Evolutionary conservation across 768 basidiomycete genomes (phyloP).

Genomic region (Serendipita indica): DNA sequence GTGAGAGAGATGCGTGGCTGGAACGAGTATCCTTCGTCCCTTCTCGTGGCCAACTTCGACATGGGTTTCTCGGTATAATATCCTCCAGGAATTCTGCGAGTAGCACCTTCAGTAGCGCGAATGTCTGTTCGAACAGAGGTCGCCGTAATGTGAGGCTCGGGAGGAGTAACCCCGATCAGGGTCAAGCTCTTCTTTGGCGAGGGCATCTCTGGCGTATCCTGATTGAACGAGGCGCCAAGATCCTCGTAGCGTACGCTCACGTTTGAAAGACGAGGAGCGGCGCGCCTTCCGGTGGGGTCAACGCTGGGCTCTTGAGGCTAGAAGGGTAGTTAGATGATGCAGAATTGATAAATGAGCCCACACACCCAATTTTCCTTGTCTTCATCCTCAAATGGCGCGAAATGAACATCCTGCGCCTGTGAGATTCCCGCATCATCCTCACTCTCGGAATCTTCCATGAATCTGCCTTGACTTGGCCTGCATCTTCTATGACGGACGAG

Average conservation of each 20-base stretch:
- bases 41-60: neutral
- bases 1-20: neutral
- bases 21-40: no score
- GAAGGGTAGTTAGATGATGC: neutral
- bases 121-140: neutral
- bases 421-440: neutral
- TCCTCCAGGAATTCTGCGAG: neutral
- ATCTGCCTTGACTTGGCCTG: neutral
- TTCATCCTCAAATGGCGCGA: neutral
- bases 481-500: neutral
- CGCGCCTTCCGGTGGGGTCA: no score
- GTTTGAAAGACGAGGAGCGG: no score
- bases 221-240: no score
- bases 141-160: neutral
- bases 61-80: neutral
- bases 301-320: neutral
- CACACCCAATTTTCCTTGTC: neutral
- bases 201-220: no score
- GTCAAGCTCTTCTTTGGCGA: neutral
- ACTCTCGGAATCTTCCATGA: neutral
- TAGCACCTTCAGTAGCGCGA: neutral
- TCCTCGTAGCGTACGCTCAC: no score
- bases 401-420: neutral
- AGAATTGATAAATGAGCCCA: neutral
- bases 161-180: neutral